Evolutionary conservation across 2,329 filamentous ascomycete genomes (phyloP), one percentile per base, ranked within the genome.

Genomic region (Penicillium sp.): DNA sequence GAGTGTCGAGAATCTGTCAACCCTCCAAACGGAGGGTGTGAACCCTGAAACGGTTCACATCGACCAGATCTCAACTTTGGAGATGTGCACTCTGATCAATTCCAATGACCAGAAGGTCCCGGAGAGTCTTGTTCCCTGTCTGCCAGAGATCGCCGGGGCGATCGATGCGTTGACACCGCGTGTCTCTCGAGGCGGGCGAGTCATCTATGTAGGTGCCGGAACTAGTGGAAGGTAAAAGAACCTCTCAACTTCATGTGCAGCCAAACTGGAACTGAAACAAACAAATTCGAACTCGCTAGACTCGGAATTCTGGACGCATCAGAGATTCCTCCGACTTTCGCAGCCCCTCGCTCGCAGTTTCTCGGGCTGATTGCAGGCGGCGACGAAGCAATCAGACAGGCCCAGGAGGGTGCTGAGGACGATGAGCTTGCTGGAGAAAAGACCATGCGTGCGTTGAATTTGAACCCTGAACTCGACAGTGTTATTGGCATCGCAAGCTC

Each of bases 401-500:
- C 75, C 3, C 71, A 75, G 47, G 75, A 78, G 61, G 75, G 73
- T 2, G 76, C 75, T 9, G 75, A 78, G 53, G 75, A 79, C 53
- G 66, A 69, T 47, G 54, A 65, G 10, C 54, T 64, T 32, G 66
- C 65, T 9, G 75, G 68, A 4, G 61, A 65, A 21, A 54, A 55
- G 7, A 71, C 75, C 34, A 59, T 78, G 14, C 52, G 58, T n/a
- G 50, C 60, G 2, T 55, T 75, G 1, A 43, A 67, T 5, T 60
- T 75, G 5, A 42, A 68, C 21, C 64, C 67, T 0, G 58, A 63
- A 2, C 56, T 71, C 1, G 75, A 78, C 56, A 72, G 69, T 9
- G 47, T 78, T 8, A 71, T 78, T 22, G 75, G 76, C 3, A 77
- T 79, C 39, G 74, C 76, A 2, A 75, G 75, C 6, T 77, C 74